phyloP scores from a whole-genome alignment of 768 basidiomycete species.

The Auriscalpium orientale region DNA sequence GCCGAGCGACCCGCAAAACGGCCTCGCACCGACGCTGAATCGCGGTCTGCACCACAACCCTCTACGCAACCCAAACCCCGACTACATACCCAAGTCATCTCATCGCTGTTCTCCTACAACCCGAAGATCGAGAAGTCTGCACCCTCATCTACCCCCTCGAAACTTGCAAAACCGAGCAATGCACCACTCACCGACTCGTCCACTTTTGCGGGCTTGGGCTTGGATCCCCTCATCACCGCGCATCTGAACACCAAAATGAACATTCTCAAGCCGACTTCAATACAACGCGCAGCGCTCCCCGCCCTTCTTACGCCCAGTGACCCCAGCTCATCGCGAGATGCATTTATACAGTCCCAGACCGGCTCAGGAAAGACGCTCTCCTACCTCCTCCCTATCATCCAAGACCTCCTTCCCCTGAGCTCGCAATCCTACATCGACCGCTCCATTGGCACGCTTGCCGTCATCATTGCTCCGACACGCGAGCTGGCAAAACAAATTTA shows the following conservation, averaged over 20 bases:
- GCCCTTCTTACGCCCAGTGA: conserved; percentile 46
- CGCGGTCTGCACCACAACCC: not conserved
- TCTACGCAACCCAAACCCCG: conserved; percentile 2
- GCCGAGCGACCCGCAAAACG: conserved; percentile 7
- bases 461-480: conserved; percentile 91
- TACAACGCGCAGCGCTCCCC: conserved; percentile 68
- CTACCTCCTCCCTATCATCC: conserved; percentile 90
- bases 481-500: conserved; percentile 96
- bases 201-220: conserved; percentile 74
- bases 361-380: conserved; percentile 95
- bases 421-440: conserved; percentile 90
- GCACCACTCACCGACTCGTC: conserved; percentile 72
- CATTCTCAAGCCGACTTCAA: conserved; percentile 81
- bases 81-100: conserved; percentile 11
- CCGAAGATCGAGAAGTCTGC: conserved; percentile 51
- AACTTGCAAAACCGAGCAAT: conserved; percentile 58
- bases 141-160: conserved; percentile 18
- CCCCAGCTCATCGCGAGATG: conserved; percentile 47
- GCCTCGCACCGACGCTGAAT: conserved; percentile 1
- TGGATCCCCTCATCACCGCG: conserved; percentile 70
- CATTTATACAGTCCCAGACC: conserved; percentile 94
- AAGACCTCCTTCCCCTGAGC: conserved; percentile 87
- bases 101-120: conserved; percentile 79
- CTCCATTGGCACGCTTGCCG: conserved; percentile 88
- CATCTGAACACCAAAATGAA: conserved; percentile 77